Base-by-base conservation (phyloP, 192 early-diverging fungal species). In the Linnemannia elongata region DNA sequence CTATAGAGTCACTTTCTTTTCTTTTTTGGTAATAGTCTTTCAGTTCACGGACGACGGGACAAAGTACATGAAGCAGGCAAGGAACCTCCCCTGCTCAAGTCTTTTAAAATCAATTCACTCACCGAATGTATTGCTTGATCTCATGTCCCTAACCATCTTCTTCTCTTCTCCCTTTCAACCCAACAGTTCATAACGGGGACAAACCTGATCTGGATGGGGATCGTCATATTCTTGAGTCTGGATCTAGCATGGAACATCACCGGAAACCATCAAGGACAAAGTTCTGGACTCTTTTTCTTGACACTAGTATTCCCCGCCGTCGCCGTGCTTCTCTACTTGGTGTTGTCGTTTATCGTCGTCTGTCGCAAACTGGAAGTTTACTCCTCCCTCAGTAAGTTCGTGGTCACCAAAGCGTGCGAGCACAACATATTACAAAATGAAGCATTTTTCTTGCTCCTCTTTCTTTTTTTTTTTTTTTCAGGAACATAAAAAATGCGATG, bases 31-130 rank as follows among this genome's bases (percentile, higher is more conserved):
- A 7, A 24, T 82, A 87, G 85, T 79, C 2, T 88, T 82, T 49
- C 85, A 88, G 71, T 77, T 88, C 42, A 76, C 82, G 22, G 75
- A 78, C 2, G 85, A 88, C n/a, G 85, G 85, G 8, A 81, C 85
- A 30, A 75, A 55, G 18, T 35, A 42, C 12, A 79, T 63, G 0
- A 54, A 69, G 20, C 77, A 66, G 49, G 85, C 69, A 77, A 35
- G 85, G n/a, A 6, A 17, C 22, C 7, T 10, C 49, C 17, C 18
- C 17, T 52, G 8, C 35, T 17, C 8, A 45, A 39, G 17, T 3
- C 4, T 1, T 20, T 52, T 18, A 22, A 1, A 18, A 30, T 22
- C 2, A 12, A 1, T 7, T 2, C 49, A n/a, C 54, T 24, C 4
- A 10, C 49, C 36, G 44, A 13, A 15, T 1, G 33, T 33, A 30